phyloP scores from a whole-genome alignment of 2,329 filamentous ascomycete species.

The Phaeosphaeriaceae sp. region DNA sequence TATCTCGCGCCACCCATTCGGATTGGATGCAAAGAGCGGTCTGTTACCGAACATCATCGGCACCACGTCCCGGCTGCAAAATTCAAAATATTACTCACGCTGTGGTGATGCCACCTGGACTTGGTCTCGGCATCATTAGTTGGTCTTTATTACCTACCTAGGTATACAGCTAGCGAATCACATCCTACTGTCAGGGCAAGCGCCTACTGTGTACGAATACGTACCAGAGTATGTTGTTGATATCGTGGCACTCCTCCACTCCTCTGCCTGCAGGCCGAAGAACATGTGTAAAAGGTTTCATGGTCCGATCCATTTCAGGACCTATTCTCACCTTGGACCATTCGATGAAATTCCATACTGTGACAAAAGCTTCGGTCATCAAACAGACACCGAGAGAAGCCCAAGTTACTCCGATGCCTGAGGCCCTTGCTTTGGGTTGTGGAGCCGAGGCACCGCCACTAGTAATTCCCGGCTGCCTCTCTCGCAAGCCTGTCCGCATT shows the following conservation, averaged over 20 bases:
- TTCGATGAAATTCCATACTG: background rate
- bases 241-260: background rate
- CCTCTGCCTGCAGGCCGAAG: no score
- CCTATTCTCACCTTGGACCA: no score
- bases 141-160: conserved; percentile 4
- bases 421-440: conserved; percentile 1
- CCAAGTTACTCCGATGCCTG: conserved; percentile 7
- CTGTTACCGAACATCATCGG: conserved; percentile 18
- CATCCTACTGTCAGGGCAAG: no score
- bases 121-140: conserved; percentile 25
- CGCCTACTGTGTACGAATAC: no score
- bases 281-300: no score
- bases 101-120: conserved; percentile 29
- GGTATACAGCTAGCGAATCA: no score
- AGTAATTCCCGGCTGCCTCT: background rate
- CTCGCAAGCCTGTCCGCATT: conserved; percentile 24
- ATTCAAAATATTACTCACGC: conserved; percentile 29
- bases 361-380: conserved; percentile 15
- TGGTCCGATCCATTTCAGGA: no score
- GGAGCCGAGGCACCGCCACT: conserved; percentile 11
- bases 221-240: no score
- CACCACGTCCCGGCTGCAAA: conserved; percentile 14
- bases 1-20: background rate
- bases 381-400: background rate
- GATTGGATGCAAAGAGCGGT: conserved; percentile 23